A percentile compares a stretch with the other conserved stretches of the same genome.
Conservation (phyloP, 2,329 filamentous ascomycete species). For the Aspergillus sp. region DNA sequence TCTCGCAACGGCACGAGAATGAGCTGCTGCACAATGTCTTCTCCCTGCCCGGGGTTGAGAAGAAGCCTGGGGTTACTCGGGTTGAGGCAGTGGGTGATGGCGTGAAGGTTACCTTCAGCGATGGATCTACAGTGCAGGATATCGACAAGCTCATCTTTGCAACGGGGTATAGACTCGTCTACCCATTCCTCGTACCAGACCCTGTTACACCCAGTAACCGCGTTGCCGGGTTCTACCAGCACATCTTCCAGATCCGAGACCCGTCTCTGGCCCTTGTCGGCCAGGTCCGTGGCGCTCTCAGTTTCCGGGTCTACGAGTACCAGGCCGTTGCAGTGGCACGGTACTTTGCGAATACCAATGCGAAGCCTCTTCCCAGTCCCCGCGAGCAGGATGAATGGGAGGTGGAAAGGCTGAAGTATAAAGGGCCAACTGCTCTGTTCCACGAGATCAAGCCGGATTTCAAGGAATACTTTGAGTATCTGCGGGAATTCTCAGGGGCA, state of each 20-base stretch:
- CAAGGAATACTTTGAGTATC: slow-evolving; percentile 40
- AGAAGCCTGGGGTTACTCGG: slow-evolving; percentile 19
- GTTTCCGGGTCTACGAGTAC: slow-evolving; percentile 32
- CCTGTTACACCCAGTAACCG: slow-evolving; percentile 25
- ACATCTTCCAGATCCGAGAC: slow-evolving; percentile 30
- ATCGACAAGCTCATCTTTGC: slow-evolving; percentile 34
- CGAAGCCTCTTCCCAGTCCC: slow-evolving; percentile 18
- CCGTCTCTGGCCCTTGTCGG: slow-evolving; percentile 31
- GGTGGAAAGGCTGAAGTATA: slow-evolving; percentile 19
- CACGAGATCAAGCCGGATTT: slow-evolving; percentile 35
- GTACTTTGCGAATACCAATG: slow-evolving; percentile 26
- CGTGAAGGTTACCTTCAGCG: slow-evolving; percentile 21
- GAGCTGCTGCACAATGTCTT: slow-evolving; percentile 22
- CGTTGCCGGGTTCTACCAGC: slow-evolving; percentile 29
- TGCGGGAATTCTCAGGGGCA: slow-evolving; percentile 41
- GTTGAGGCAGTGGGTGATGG: slow-evolving; percentile 3
- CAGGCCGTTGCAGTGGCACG: slow-evolving; percentile 33
- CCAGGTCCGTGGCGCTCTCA: slow-evolving; percentile 28
- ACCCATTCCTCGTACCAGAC: slow-evolving; percentile 29
- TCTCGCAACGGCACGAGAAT: slow-evolving; percentile 22
- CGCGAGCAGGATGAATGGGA: slow-evolving; percentile 30
- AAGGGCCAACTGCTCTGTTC: slow-evolving; percentile 22
- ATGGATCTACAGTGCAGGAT: slow-evolving; percentile 15
- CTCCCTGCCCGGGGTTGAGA: slow-evolving; percentile 24
- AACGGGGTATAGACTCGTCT: slow-evolving; percentile 29